Base-by-base conservation (phyloP, 2,329 filamentous ascomycete genomes). In the Botrytis hyacinthi region DNA sequence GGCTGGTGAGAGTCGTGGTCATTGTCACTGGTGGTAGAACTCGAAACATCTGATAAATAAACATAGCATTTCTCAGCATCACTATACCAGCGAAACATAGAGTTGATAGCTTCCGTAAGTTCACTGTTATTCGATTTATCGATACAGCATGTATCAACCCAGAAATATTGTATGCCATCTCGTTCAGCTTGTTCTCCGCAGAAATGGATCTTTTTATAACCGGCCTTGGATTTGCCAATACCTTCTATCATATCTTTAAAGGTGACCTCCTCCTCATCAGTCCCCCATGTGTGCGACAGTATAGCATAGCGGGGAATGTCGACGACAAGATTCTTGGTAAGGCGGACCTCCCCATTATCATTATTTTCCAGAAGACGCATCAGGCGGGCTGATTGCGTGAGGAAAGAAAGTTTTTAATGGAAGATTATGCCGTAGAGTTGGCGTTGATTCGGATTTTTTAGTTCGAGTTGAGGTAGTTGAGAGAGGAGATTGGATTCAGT, bases 111-210 rank as follows among this genome's bases (percentile, higher is more conserved):
- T 40, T 35, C 26, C 20, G 26, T 12, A 12, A 72, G 60, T 48
- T 65, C 70, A 14, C 35, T n/a, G 26, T 22, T 29, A 22, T 32
- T 65, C 10, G n/a, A n/a, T n/a, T 65, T 72, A 26, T 72, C 26
- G 46, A 72, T 72, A 42, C 61, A 72, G 35, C 44, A 65, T 22
- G 46, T 72, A 35, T 72, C 70, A 18, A 72, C 32, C 42, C 59
- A 65, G 18, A 40, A 57, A n/a, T 66, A 63, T 29, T 12, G n/a
- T n/a, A 72, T 29, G 3, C 60, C 70, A 65, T 72, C 44, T 37
- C 35, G 59, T 42, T 20, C 20, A 40, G 70, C 70, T 32, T 71
- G 70, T 40, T 66, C 59, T 32, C 42, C 32, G 8, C 44, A 63
- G 22, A 65, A 63, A 5, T 7, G 32, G 42, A 66, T 71, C 35